A percentile compares a stretch with the other conserved stretches of the same genome.
Evolutionary conservation across 345 rosid genomes (phyloP).

Genomic region (Arabidopsis thaliana): DNA sequence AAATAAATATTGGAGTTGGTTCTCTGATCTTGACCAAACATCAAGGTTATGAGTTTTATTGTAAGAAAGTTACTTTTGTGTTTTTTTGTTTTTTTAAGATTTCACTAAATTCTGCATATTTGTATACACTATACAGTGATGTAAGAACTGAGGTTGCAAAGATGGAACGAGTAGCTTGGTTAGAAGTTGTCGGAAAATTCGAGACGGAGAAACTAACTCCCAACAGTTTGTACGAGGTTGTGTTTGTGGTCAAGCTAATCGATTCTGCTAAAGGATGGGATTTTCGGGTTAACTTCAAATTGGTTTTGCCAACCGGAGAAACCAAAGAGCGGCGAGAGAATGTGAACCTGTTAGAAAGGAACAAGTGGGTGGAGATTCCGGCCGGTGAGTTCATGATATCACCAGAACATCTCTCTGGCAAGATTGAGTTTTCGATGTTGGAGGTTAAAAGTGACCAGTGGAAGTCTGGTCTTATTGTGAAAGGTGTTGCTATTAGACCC

Average conservation of each 20-base stretch:
- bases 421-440: conserved; percentile 52
- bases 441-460: conserved; percentile 53
- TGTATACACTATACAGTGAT: conserved; percentile 20
- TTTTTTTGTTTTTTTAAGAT: no score
- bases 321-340: conserved; percentile 44
- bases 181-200: conserved; percentile 52
- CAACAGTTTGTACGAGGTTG: conserved; percentile 49
- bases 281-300: conserved; percentile 51
- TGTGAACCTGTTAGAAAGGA: conserved; percentile 43
- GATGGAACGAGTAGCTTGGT: conserved; percentile 55
- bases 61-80: no score
- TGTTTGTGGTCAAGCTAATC: conserved; percentile 52
- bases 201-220: conserved; percentile 57
- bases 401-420: conserved; percentile 38
- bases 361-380: conserved; percentile 56
- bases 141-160: conserved; percentile 51
- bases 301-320: conserved; percentile 52
- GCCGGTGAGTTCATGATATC: conserved; percentile 52
- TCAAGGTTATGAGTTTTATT: conserved; percentile 33
- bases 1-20: conserved; percentile 59
- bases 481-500: conserved; percentile 57
- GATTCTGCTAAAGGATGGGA: conserved; percentile 58
- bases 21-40: conserved; percentile 37
- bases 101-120: not conserved
- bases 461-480: conserved; percentile 61